phyloP scores from a whole-genome alignment of 768 basidiomycete genomes.

The Psilocybe subaeruginosa region DNA sequence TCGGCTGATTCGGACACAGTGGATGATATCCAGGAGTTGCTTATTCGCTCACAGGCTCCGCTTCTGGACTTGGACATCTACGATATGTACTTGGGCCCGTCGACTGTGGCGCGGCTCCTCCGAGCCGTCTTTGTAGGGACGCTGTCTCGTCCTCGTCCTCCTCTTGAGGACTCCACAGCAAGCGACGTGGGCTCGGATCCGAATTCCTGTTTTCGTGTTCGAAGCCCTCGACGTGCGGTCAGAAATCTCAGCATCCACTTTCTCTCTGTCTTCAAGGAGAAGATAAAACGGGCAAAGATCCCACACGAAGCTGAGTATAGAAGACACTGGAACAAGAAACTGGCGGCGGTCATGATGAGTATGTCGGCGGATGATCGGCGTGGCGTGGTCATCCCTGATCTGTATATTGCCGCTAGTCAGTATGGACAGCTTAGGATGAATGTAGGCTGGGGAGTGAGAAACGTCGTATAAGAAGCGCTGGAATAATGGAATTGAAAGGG shows the following conservation, averaged over 20 bases:
- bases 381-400: background rate
- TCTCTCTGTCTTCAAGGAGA: background rate
- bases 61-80: background rate
- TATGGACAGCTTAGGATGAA: background rate
- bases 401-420: background rate
- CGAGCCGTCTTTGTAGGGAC: background rate
- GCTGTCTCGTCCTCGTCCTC: background rate
- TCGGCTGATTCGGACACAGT: background rate
- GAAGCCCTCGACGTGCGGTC: no score
- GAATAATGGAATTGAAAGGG: no score
- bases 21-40: background rate
- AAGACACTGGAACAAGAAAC: background rate
- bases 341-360: background rate
- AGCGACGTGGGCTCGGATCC: no score
- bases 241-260: background rate
- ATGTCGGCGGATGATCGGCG: background rate
- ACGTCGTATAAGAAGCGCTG: no score
- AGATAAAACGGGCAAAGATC: background rate
- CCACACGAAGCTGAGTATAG: background rate
- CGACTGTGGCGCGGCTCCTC: background rate
- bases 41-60: background rate
- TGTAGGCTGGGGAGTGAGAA: background rate
- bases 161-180: no score
- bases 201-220: no score
- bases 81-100: background rate